A percentile compares a stretch with the other conserved stretches of the same genome.
These are phyloP conservation scores for Physcomitrium patens DNA, from an alignment of 225 moss, liverwort and hornwort species.

Conservation along the genomic window DNA sequence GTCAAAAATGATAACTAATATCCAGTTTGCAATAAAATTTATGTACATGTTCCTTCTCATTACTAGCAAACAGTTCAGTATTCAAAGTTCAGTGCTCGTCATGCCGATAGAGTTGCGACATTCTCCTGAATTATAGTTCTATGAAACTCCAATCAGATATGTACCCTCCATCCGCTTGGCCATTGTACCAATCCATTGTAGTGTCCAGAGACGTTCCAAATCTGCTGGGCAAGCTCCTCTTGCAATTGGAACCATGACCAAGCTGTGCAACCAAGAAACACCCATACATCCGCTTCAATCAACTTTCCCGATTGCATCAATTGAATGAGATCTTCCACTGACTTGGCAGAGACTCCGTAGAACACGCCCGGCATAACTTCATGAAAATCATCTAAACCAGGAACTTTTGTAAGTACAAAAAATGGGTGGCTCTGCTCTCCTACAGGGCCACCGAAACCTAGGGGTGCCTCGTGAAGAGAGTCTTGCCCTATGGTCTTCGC, in stretches of 20 bases:
- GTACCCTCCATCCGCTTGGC: slow-evolving; percentile 28
- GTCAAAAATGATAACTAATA: no score
- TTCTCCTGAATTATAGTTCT: no score
- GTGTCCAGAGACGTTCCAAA: slow-evolving; percentile 25
- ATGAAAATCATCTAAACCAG: slow-evolving; percentile 22
- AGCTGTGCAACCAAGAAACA: slow-evolving; percentile 40
- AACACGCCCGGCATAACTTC: slow-evolving; percentile 38
- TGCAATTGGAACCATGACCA: slow-evolving; percentile 44
- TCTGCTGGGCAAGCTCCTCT: slow-evolving; percentile 28
- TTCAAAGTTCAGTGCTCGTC: no score
- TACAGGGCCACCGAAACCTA: slow-evolving; percentile 48
- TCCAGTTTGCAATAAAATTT: no score
- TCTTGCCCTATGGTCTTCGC: slow-evolving; percentile 3
- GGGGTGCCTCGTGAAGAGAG: slow-evolving; percentile 20
- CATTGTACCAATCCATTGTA: slow-evolving; percentile 28
- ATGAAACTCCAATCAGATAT: neutral
- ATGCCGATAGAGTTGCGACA: no score
- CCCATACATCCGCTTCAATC: slow-evolving; percentile 38
- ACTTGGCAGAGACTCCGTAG: slow-evolving; percentile 13
- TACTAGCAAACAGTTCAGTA: no score
- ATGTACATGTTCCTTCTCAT: no score
- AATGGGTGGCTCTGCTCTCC: slow-evolving; percentile 28
- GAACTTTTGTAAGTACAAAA: slow-evolving; percentile 28
- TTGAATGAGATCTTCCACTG: slow-evolving; percentile 14
- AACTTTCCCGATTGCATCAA: slow-evolving; percentile 27